Evolutionary conservation across 2,329 filamentous ascomycete species (phyloP).

Genomic region (Colletotrichum sp.): DNA sequence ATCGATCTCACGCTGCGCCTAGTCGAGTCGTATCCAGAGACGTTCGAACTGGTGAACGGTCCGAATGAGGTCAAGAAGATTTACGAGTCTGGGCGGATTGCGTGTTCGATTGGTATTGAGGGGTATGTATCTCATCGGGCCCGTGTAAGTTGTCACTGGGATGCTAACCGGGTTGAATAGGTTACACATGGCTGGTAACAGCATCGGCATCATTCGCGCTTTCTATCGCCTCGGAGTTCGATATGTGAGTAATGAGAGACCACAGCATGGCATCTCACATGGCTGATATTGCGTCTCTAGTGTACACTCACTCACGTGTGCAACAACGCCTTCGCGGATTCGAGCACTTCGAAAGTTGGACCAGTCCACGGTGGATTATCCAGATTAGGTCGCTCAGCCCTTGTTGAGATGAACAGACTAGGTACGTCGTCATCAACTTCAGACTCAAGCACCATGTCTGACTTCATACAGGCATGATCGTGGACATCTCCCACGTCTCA

Average conservation of each 20-base stretch:
- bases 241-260: conserved; percentile 28
- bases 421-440: conserved; percentile 1
- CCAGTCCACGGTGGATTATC: conserved; percentile 30
- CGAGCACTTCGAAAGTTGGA: conserved; percentile 27
- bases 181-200: conserved; percentile 36
- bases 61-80: conserved; percentile 30
- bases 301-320: conserved; percentile 32
- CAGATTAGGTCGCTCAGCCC: conserved; percentile 27
- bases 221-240: conserved; percentile 37
- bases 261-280: rapidly evolving
- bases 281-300: neutral
- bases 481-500: conserved; percentile 35
- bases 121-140: conserved; percentile 9
- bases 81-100: conserved; percentile 33
- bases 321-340: conserved; percentile 31
- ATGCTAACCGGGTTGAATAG: neutral
- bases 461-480: conserved; percentile 25
- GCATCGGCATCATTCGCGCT: conserved; percentile 34
- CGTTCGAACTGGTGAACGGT: conserved; percentile 26
- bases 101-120: conserved; percentile 40
- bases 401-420: conserved; percentile 40
- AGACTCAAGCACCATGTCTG: neutral
- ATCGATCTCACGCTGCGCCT: conserved; percentile 29
- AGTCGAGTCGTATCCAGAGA: conserved; percentile 27
- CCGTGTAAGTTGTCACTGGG: rapidly evolving